Evolutionary conservation across 805 yeast species (phyloP), one percentile per base, ranked within the genome.

Genomic region (Nakazawaea anatomiae): DNA sequence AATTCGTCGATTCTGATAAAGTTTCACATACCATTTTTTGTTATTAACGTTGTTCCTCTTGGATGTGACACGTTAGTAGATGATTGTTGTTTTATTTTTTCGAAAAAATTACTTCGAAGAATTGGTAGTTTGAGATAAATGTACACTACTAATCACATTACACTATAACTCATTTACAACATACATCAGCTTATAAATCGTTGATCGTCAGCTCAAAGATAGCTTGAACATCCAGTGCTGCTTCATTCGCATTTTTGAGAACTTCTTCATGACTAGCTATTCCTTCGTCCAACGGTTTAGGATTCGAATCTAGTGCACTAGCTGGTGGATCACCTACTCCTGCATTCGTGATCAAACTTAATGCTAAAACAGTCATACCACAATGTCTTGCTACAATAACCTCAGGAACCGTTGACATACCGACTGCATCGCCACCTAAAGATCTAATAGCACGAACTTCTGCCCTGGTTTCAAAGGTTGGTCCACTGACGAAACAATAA

Each of bases 321-420:
- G 85, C 81, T 8, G 94, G 89, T 50, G 78, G 76, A 30, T 77
- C 85, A 29, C 77, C 76, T 6, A 90, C 87, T 38, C 89, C 90
- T 1, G 80, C 83, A 62, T 92, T 92, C 25, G 98, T 92, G 58
- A 92, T 85, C 54, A 94, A 74, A 56, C 94, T 85, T 41, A 92
- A 66, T 0, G 97, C 98, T 55, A 92, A 70, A 5, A 90, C 96
- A 56, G 73, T 76, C 70, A 94, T 67, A 1, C 91, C 96, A 53
- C 83, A 77, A 65, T 94, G 98, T 64, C 96, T 82, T 1, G 97
- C 98, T 18, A 89, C 85, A 54, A 89, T 81, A 2, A 89, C 96
- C 67, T 92, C 99, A 0, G 99, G 97, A 35, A 92, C 97, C 0
- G 98, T 94, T 52, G 96, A 87, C 99, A 92, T 92, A 4, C 98